Base-by-base conservation (phyloP, 108 stramenopile genomes). In the Cyclotella atomus region DNA sequence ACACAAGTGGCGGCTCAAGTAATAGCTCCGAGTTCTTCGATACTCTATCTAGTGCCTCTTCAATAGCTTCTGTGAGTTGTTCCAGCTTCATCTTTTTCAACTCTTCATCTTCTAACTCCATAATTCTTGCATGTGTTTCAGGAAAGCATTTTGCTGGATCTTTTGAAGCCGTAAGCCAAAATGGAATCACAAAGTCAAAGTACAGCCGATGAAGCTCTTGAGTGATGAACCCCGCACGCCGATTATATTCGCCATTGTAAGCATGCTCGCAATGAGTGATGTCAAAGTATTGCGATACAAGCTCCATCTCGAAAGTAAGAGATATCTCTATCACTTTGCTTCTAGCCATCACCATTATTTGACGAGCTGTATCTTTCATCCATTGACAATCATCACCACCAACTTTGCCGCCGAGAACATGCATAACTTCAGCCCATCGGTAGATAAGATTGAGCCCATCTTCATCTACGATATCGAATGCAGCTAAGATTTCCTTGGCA, bases 261-360 rank as follows among this genome's bases (percentile, higher is more conserved):
- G 9, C 59, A 17, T 35, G 33, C 6, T 34, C 33, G 2, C 5
- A 6, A 36, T 60, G 29, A 35, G 59, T 60, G 8, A 60, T 60
- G 33, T 35, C 59, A 60, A 60, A 60, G 59, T 34, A 60, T 3
- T 34, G n/a, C 1, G 32, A 35, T 1, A 60, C 59, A 1, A 60
- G 33, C 36, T 60, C 59, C 6, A 14, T 34, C 33, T 60, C 59
- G 35, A 60, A 60, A 23, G 59, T 17, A 33, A 60, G 59, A 24
- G 34, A 36, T 32, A 60, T 60, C 17, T 35, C 25, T 1, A 60
- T 60, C 1, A 34, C 16, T 34, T 7, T 17, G 17, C 59, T 60
- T 23, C 35, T 3, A 14, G 59, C 33, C 59, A 60, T 60, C 1
- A 60, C 21, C 35, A 24, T 36, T 2, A 35, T 34, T 36, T 33